Percentiles rank a stretch among this genome's conserved stretches.
These are phyloP conservation scores for Colletotrichum orchidophilum DNA, from an alignment of 2,329 filamentous ascomycete genomes.

Conservation along the genomic window DNA sequence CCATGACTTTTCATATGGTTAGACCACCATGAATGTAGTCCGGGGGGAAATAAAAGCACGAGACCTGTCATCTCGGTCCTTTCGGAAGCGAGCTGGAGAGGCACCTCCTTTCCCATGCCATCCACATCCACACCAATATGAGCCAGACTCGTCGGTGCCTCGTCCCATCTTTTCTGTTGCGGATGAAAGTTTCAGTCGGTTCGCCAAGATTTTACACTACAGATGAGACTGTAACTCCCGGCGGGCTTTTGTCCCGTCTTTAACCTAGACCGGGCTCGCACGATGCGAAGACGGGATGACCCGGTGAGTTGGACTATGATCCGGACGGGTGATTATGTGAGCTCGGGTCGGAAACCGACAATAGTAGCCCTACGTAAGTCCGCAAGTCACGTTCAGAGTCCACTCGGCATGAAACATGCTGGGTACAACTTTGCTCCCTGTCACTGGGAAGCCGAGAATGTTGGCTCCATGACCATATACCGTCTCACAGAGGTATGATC, in stretches of 20 bases:
- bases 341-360: not conserved
- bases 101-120: not conserved
- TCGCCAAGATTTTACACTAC: not conserved
- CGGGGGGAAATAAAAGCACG: not conserved
- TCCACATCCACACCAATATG: not conserved
- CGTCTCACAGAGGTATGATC: conserved; percentile 24
- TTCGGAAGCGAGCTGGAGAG: not conserved
- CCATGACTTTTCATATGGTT: not conserved
- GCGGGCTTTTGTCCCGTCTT: not conserved
- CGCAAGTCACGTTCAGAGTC: not conserved
- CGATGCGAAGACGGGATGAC: not conserved
- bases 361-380: not conserved
- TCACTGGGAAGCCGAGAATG: not conserved
- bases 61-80: conserved; percentile 9
- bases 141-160: not conserved
- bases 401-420: not conserved
- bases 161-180: conserved; percentile 20
- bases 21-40: not conserved
- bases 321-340: not conserved
- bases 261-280: not conserved
- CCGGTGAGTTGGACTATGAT: not conserved
- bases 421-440: not conserved
- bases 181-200: conserved; percentile 24
- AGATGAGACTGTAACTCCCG: conserved; percentile 4
- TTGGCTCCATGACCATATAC: not conserved